Conservation (phyloP, 768 basidiomycete genomes). For the Lyophyllum atratum region DNA sequence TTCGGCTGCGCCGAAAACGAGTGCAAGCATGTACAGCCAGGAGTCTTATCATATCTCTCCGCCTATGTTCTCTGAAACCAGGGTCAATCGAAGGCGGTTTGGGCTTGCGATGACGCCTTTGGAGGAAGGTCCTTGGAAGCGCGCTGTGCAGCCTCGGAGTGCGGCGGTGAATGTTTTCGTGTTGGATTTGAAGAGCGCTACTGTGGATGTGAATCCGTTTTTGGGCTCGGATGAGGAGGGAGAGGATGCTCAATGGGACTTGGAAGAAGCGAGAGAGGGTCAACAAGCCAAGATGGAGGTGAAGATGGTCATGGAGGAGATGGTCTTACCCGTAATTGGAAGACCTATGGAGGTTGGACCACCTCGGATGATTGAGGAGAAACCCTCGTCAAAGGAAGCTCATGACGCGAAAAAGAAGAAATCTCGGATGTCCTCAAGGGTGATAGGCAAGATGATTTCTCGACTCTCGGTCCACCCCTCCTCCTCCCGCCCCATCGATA, state of each 20-base stretch:
- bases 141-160: neutral
- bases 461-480: conserved; percentile 13
- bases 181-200: conserved; percentile 4
- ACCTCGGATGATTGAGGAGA: neutral
- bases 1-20: conserved; percentile 19
- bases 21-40: conserved; percentile 24
- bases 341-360: neutral
- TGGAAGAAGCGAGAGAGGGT: neutral
- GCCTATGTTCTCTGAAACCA: conserved; percentile 12
- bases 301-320: neutral
- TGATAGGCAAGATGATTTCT: conserved; percentile 19
- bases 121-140: conserved; percentile 17
- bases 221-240: neutral
- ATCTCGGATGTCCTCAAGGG: conserved; percentile 8
- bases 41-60: conserved; percentile 17
- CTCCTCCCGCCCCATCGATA: neutral
- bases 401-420: conserved; percentile 4
- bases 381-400: neutral
- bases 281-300: neutral
- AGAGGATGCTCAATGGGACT: neutral
- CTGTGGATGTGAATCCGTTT: neutral
- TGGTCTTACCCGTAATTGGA: neutral
- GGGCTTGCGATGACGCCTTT: conserved; percentile 21
- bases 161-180: conserved; percentile 4
- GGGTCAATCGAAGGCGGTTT: conserved; percentile 21